A percentile compares a stretch with the other conserved stretches of the same genome.
phyloP scores from a whole-genome alignment of 768 basidiomycete genomes.

The Boletus subcaerulescens region DNA sequence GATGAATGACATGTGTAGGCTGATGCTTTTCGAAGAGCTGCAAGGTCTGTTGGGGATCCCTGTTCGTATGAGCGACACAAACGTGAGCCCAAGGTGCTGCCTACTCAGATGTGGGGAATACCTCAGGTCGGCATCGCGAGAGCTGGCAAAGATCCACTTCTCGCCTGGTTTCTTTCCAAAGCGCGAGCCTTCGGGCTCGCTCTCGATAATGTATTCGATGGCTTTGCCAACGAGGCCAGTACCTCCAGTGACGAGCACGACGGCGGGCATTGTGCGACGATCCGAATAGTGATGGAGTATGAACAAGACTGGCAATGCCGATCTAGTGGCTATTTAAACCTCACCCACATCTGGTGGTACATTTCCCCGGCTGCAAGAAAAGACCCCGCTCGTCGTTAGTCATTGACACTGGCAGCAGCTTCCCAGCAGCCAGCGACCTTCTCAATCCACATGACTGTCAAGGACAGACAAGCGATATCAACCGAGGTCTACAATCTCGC shows the following conservation, averaged over 20 bases:
- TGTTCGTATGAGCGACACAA: slow-evolving; percentile 27
- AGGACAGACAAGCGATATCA: slow-evolving; percentile 54
- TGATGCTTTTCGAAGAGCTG: slow-evolving; percentile 86
- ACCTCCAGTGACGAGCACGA: slow-evolving; percentile 82
- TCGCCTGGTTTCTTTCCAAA: slow-evolving; percentile 78
- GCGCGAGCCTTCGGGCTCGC: slow-evolving; percentile 71
- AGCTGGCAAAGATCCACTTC: slow-evolving; percentile 81
- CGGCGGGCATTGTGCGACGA: slow-evolving; percentile 31
- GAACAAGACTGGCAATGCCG: not conserved
- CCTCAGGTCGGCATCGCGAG: slow-evolving; percentile 84
- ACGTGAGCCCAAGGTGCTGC: not conserved
- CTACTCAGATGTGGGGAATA: slow-evolving; percentile 32
- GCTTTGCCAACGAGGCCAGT: slow-evolving; percentile 86
- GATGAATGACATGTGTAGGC: slow-evolving; percentile 95
- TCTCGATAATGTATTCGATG: slow-evolving; percentile 74
- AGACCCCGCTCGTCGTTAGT: slow-evolving; percentile 2
- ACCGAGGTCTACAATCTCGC: slow-evolving; percentile 63
- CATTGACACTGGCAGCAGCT: not conserved
- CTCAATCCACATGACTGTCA: slow-evolving; percentile 17
- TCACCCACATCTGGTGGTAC: not conserved
- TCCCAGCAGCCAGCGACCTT: slow-evolving; percentile 1
- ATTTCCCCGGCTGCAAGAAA: slow-evolving; percentile 7
- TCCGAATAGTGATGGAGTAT: not conserved
- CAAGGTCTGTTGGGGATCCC: slow-evolving; percentile 66
- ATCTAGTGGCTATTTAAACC: too few relatives aligned